Evolutionary conservation across 2,329 filamentous ascomycete species (phyloP).

Genomic region (Beauveria pseudobassiana): DNA sequence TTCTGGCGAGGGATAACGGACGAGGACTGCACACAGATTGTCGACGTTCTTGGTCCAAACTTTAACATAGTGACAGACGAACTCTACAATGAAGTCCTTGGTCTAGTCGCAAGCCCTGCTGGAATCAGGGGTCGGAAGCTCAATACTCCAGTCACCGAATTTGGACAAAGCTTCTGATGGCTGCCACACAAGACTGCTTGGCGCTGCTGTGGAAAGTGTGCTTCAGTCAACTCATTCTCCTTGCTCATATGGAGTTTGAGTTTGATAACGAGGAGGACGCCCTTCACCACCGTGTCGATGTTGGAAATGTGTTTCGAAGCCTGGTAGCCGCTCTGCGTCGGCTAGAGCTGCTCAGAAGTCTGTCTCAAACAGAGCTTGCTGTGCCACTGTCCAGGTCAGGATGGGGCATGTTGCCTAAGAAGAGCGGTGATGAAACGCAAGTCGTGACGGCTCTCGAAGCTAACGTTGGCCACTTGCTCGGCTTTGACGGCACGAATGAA

Average conservation of each 20-base stretch:
- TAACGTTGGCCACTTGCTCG: slow-evolving; percentile 56
- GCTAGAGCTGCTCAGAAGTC: slow-evolving; percentile 66
- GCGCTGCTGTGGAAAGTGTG: slow-evolving; percentile 66
- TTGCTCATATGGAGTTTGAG: slow-evolving; percentile 81
- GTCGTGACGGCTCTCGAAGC: slow-evolving; percentile 52
- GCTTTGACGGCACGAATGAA: slow-evolving; percentile 45
- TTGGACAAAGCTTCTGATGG: slow-evolving; percentile 67
- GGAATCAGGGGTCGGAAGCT: slow-evolving; percentile 39
- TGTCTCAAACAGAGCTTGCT: slow-evolving; percentile 51
- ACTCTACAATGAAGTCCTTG: slow-evolving; percentile 45
- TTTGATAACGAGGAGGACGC: slow-evolving; percentile 66
- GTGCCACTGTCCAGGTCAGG: slow-evolving; percentile 37
- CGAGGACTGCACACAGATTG: slow-evolving; percentile 67
- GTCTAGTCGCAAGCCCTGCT: slow-evolving; percentile 37
- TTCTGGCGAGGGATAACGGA: slow-evolving; percentile 76
- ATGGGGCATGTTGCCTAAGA: slow-evolving; percentile 31
- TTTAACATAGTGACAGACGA: slow-evolving; percentile 50
- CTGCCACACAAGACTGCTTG: slow-evolving; percentile 71
- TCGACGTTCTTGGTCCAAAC: slow-evolving; percentile 58
- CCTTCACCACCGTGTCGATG: slow-evolving; percentile 51
- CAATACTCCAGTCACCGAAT: slow-evolving; percentile 56
- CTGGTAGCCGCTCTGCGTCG: slow-evolving; percentile 65
- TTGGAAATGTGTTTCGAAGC: slow-evolving; percentile 61
- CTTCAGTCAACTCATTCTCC: slow-evolving; percentile 72
- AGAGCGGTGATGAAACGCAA: slow-evolving; percentile 37